Conservation (phyloP, 768 basidiomycete genomes). For the Mrakia gelida region DNA sequence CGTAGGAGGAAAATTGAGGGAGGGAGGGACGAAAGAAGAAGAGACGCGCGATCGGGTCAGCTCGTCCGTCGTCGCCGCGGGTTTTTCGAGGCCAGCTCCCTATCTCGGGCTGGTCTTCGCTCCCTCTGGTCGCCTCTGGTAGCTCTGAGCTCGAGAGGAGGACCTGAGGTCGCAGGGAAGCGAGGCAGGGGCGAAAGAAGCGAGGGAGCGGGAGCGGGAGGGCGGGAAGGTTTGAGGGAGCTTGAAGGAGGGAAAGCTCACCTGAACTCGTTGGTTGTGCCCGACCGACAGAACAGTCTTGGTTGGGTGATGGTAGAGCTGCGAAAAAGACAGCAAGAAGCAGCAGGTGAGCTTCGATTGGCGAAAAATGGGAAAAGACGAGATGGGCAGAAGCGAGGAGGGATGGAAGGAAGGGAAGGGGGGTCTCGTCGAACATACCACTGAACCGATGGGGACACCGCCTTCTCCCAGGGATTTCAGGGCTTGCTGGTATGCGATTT, state of each 20-base stretch:
- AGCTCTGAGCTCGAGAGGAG: too few species aligned
- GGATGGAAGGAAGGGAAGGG: neutral
- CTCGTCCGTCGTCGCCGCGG: too few species aligned
- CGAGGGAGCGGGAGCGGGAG: neutral
- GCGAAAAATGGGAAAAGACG: neutral
- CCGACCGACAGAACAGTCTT: conserved; percentile 23
- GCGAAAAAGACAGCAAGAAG: neutral
- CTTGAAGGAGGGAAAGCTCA: neutral
- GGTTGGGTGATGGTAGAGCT: conserved; percentile 34
- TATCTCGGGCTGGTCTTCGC: too few species aligned
- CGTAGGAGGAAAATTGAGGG: too few species aligned
- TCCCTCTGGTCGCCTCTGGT: too few species aligned
- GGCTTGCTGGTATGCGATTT: conserved; percentile 16
- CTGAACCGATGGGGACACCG: conserved; percentile 29
- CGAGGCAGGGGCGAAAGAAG: too few species aligned
- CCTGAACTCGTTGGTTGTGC: conserved; percentile 33
- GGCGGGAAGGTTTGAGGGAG: neutral
- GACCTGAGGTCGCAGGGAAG: neutral
- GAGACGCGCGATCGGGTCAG: neutral
- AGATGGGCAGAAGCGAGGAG: neutral
- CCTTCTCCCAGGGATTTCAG: neutral
- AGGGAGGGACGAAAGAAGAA: too few species aligned
- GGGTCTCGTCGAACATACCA: neutral
- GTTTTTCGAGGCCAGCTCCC: too few species aligned
- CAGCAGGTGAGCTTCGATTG: neutral